Evolutionary conservation across 2,329 filamentous ascomycete genomes (phyloP), one percentile per base, ranked within the genome.

Genomic region (Epichloe glyceriae): DNA sequence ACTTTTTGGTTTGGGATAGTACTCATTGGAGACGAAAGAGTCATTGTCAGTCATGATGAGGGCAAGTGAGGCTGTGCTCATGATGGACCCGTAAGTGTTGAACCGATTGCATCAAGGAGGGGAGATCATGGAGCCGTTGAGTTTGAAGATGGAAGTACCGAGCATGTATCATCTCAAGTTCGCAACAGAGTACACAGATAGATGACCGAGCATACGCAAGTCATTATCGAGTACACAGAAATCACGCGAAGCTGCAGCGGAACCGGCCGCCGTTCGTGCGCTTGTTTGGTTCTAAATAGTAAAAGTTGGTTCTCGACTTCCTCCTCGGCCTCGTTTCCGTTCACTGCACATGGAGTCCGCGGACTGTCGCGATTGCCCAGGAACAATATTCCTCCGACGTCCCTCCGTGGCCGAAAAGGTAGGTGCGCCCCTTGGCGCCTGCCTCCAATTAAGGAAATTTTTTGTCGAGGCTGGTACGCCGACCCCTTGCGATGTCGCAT

Each of bases 371-470:
- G 26, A 17, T 39, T 30, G 26, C 26, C n/a, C 30, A 37, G 37
- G 39, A 49, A 44, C 17, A 22, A 48, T 30, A 42, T 22, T 35
- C 7, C n/a, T 20, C 15, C 40, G 17, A 41, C 17, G 26, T 30
- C n/a, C 17, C 17, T 30, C 10, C 26, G 8, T 44, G 47, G 47
- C 26, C 30, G 47, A 30, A 30, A 37, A 35, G 40, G 47, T 26
- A 49, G 41, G 37, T 20, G 11, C 17, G 3, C 44, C 44, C 47
- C 22, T 41, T n/a, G n/a, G 15, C 30, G 44, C 44, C 34, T 46
- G 44, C 19, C 46, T 48, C 20, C 40, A 39, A 44, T 49, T 43
- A 19, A 49, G 30, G 38, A 43, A 42, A 19, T 49, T 39, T 49
- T 49, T 49, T 49, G 22, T 34, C 22, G 20, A 10, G 42, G 42